Base-by-base conservation (phyloP, 352 stramenopile species). In the Phytophthora podocarpi region DNA sequence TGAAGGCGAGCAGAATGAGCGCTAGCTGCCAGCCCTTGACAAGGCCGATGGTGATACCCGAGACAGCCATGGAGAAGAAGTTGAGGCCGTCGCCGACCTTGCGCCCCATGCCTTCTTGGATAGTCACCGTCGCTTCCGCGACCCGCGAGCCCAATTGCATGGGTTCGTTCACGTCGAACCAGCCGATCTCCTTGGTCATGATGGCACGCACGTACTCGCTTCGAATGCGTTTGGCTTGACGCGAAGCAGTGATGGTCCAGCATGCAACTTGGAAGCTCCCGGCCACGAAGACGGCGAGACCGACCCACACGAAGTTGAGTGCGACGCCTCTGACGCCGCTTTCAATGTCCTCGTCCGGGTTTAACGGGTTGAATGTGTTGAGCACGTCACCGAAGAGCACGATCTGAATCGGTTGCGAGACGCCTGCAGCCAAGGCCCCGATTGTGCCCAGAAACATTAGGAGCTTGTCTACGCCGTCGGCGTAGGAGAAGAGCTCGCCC, bases 371-470 rank as follows among this genome's bases (percentile, higher is more conserved):
- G 45, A 91, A 90, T 8, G 80, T 72, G 62, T 91, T 89, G 41
- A 91, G 63, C 21, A 88, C 70, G 51, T 91, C 79, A 9, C 82
- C 82, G 54, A 93, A 78, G 28, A 93, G 71, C 24, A 92, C 58
- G 43, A 90, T 87, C 56, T 91, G 80, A 10, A 92, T 62, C 7
- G 82, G 85, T 51, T 90, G 76, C 18, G 70, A 67, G 32, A 87
- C 18, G 4, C 85, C 85, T 3, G 72, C 64, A 2, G 59, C 51
- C 4, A 90, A 46, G 2, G 76, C 76, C 0, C 66, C 68, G 5
- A 89, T 10, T 0, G 78, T 74, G 32, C 84, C 84, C 2, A 80
- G 32, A 5, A 59, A 41, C 75, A 93, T 91, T 6, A 93, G 63
- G 24, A 81, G 24, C 47, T 74, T 72, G 53, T 93, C 82, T 4